Percentiles rank a stretch among this genome's conserved stretches.
phyloP scores from a whole-genome alignment of 345 rosid species.

The Rhizophora apiculata region DNA sequence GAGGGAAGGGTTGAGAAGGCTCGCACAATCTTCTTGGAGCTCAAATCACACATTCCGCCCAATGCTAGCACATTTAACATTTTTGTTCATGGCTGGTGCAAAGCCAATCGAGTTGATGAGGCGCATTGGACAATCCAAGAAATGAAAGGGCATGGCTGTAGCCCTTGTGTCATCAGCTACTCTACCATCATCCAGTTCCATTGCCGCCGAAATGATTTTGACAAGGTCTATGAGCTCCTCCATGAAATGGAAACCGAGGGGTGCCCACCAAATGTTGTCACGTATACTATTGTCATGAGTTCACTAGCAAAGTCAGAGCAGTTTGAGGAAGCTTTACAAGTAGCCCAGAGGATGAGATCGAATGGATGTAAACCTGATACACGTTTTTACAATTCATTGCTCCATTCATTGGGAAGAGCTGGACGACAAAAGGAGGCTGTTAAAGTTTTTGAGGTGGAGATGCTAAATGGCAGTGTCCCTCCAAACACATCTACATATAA shows the following conservation, averaged over 20 bases:
- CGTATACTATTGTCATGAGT: constrained; percentile 68
- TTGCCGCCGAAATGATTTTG: constrained; percentile 40
- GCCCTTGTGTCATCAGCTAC: constrained; percentile 71
- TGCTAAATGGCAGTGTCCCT: constrained; percentile 42
- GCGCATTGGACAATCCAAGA: constrained; percentile 87
- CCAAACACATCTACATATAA: constrained; percentile 65
- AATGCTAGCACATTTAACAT: constrained; percentile 70
- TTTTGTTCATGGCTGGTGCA: constrained; percentile 88
- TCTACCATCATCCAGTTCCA: constrained; percentile 60
- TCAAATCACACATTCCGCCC: constrained; percentile 58
- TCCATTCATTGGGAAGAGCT: constrained; percentile 61
- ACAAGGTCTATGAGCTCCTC: constrained; percentile 55
- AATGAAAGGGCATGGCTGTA: constrained; percentile 71
- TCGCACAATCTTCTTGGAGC: constrained; percentile 49
- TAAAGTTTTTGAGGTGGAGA: constrained; percentile 52
- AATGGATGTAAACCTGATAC: constrained; percentile 53
- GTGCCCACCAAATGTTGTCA: constrained; percentile 57
- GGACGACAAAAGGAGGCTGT: constrained; percentile 55
- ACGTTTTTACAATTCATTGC: constrained; percentile 64
- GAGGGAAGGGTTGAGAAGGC: constrained; percentile 69
- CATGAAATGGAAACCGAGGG: constrained; percentile 68
- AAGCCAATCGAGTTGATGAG: constrained; percentile 64
- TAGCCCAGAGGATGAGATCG: constrained; percentile 47
- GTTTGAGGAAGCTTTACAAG: constrained; percentile 53
- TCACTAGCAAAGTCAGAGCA: constrained; percentile 50